Conservation (phyloP, 768 basidiomycete species). For the Boletus patriciae region DNA sequence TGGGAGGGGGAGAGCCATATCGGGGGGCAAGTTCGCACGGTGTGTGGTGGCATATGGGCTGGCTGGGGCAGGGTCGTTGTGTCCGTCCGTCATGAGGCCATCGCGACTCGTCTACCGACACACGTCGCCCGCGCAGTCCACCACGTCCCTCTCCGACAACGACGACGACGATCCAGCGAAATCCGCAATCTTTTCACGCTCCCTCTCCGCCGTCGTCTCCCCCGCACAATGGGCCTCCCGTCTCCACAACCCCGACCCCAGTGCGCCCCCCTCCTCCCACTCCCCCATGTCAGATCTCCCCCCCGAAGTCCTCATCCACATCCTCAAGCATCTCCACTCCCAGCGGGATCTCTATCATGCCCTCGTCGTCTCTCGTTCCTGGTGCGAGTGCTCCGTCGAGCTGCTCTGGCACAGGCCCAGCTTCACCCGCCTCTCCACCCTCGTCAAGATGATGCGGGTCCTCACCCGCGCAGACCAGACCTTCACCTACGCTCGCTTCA, state of each 20-base stretch:
- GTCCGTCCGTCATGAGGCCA: conserved; percentile 24
- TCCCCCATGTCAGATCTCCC: conserved; percentile 72
- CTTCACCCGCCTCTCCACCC: conserved; percentile 65
- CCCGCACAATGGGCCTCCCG: conserved; percentile 65
- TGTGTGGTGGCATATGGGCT: neutral
- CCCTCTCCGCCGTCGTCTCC: conserved; percentile 44
- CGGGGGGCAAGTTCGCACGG: conserved; percentile 22
- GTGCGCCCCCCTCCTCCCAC: conserved; percentile 31
- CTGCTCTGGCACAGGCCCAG: conserved; percentile 91
- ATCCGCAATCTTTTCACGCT: conserved; percentile 40
- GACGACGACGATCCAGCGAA: conserved; percentile 64
- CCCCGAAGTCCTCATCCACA: conserved; percentile 89
- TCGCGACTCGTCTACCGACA: conserved; percentile 37
- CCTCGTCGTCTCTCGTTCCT: conserved; percentile 81
- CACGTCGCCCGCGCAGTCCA: conserved; percentile 63
- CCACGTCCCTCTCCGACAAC: conserved; percentile 76
- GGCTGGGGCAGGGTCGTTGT: neutral
- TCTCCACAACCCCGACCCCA: conserved; percentile 35
- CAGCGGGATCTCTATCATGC: conserved; percentile 71
- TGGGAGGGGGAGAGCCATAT: too few species aligned
- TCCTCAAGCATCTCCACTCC: conserved; percentile 79
- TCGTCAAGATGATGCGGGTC: conserved; percentile 76
- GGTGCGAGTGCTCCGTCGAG: conserved; percentile 96
- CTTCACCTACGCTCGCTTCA: conserved; percentile 85
- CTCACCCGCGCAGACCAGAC: conserved; percentile 64